Evolutionary conservation across 192 early-diverging fungal genomes (phyloP).

Genomic region (Anaeromyces robustus): DNA sequence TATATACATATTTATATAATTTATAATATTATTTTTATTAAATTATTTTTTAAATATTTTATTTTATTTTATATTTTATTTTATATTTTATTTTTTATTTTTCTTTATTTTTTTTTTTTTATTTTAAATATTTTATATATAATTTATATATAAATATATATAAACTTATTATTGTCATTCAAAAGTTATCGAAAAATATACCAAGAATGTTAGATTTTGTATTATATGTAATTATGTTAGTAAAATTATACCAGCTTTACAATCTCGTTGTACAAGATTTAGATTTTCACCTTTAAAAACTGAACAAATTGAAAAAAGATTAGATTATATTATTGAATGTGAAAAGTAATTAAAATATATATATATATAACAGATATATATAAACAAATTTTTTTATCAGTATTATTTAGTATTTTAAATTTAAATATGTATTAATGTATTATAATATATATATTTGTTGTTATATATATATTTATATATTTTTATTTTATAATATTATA

Average conservation of each 20-base stretch:
- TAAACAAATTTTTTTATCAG: not conserved
- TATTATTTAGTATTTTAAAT: too few species aligned
- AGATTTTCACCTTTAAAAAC: conserved; percentile 76
- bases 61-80: too few species aligned
- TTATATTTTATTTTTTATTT: too few species aligned
- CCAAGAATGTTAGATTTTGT: conserved; percentile 92
- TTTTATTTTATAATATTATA: not conserved
- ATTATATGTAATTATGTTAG: conserved; percentile 97
- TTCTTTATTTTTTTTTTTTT: not conserved
- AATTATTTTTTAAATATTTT: too few species aligned
- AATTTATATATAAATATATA: too few species aligned
- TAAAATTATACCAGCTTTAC: conserved; percentile 93
- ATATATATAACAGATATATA: conserved; percentile 5
- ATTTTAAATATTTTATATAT: too few species aligned
- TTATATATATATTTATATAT: not conserved
- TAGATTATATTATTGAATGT: conserved; percentile 50
- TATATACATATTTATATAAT: too few species aligned
- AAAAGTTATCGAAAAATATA: conserved; percentile 96
- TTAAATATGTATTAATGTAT: too few species aligned
- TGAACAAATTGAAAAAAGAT: conserved; percentile 58
- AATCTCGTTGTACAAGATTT: conserved; percentile 97
- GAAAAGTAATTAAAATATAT: conserved; percentile 44
- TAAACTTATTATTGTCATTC: too few species aligned
- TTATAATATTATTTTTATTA: too few species aligned
- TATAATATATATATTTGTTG: not conserved